These are phyloP conservation scores for Pseudotulostoma volvatum DNA, from an alignment of 495 filamentous ascomycete genomes.

Conservation along the genomic window DNA sequence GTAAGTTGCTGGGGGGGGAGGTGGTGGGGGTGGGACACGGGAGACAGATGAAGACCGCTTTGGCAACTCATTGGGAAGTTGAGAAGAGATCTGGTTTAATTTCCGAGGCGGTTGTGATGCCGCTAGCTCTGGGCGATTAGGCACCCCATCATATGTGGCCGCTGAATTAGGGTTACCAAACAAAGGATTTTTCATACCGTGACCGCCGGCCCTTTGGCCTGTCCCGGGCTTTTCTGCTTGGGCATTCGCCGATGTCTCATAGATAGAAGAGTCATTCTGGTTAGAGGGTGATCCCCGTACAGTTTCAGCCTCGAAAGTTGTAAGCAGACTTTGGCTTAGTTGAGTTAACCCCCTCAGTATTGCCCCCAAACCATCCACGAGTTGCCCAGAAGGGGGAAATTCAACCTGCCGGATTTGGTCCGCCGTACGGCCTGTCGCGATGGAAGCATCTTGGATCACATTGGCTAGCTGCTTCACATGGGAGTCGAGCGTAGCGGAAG, in stretches of 20 bases:
- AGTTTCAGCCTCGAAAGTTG: constrained; percentile 26
- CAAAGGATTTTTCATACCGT: no score
- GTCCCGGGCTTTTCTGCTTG: constrained; percentile 17
- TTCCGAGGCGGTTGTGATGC: no score
- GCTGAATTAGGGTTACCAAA: no score
- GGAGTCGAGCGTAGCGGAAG: constrained; percentile 26
- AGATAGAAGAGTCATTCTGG: not conserved
- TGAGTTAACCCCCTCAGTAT: constrained; percentile 32
- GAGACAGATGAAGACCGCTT: no score
- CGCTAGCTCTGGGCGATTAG: no score
- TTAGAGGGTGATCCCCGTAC: constrained; percentile 7
- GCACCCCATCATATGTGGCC: no score
- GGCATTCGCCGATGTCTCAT: not conserved
- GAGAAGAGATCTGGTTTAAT: no score
- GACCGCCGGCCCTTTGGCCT: constrained; percentile 36
- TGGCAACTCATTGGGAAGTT: no score
- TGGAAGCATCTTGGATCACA: constrained; percentile 26
- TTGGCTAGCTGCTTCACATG: constrained; percentile 24
- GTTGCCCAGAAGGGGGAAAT: constrained; percentile 23
- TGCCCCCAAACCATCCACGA: constrained; percentile 24
- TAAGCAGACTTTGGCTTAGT: constrained; percentile 24
- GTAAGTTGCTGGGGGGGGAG: no score
- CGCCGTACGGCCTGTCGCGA: constrained; percentile 20
- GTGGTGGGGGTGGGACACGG: no score
- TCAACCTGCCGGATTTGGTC: constrained; percentile 22